Evolutionary conservation across 1,284 basidiomycete species (phyloP).

Genomic region (Irpex lacteus): DNA sequence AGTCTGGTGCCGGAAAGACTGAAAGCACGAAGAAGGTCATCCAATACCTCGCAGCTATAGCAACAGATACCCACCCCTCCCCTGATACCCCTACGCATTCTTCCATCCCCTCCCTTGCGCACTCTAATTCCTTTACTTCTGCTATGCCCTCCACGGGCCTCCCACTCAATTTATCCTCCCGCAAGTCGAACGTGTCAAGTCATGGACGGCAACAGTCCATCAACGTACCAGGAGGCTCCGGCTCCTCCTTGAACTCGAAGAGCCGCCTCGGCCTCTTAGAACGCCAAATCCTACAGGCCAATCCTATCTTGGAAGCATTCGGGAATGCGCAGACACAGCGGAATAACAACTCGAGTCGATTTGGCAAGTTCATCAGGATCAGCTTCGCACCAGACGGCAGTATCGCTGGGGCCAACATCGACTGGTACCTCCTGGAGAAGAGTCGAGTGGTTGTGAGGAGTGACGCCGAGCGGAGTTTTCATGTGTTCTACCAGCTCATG

Average conservation of each 20-base stretch:
- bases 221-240: constrained; percentile 40
- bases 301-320: constrained; percentile 97
- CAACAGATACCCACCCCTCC: constrained; percentile 73
- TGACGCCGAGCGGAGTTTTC: constrained; percentile 90
- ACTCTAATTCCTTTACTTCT: constrained; percentile 40
- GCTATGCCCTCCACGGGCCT: constrained; percentile 58
- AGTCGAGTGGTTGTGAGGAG: constrained; percentile 90
- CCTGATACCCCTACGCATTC: constrained; percentile 52
- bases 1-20: constrained; percentile 99
- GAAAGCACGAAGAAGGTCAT: constrained; percentile 99
- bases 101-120: constrained; percentile 50
- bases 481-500: constrained; percentile 94
- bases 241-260: constrained; percentile 51
- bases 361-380: constrained; percentile 97
- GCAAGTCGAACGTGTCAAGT: constrained; percentile 33
- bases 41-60: constrained; percentile 97
- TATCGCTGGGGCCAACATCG: constrained; percentile 97
- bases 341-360: constrained; percentile 99
- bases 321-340: constrained; percentile 98
- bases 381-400: constrained; percentile 92
- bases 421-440: constrained; percentile 99
- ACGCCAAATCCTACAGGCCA: constrained; percentile 96
- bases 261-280: constrained; percentile 87
- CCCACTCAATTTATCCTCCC: constrained; percentile 51
- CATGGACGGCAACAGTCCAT: constrained; percentile 32